Percentiles rank a stretch among this genome's conserved stretches.
Evolutionary conservation across 2,329 filamentous ascomycete species (phyloP).

Genomic region (Microdochium nivale): DNA sequence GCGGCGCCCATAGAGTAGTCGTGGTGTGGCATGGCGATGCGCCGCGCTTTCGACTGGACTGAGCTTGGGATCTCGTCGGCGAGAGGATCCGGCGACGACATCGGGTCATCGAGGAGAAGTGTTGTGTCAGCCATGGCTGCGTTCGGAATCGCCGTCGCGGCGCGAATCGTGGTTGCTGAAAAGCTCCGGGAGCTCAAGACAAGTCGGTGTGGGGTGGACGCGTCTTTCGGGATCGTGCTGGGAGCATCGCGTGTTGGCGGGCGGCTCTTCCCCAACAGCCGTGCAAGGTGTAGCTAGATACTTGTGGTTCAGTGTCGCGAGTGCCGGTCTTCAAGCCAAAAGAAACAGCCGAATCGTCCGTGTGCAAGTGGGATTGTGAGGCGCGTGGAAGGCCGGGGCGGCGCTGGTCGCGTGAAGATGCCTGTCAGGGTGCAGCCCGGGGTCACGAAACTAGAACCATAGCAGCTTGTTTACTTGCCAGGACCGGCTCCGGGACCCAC

Average conservation of each 20-base stretch:
- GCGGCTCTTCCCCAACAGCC: not conserved
- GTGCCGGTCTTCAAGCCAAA: too few species aligned
- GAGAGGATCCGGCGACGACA: constrained; percentile 25
- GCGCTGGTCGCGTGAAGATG: not conserved
- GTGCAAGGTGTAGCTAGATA: not conserved
- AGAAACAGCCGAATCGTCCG: too few species aligned
- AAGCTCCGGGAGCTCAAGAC: not conserved
- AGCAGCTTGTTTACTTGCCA: not conserved
- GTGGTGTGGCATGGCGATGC: constrained; percentile 12
- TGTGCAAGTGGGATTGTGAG: not conserved
- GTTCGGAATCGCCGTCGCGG: not conserved
- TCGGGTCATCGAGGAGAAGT: constrained; percentile 9
- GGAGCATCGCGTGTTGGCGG: not conserved
- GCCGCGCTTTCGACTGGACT: constrained; percentile 13
- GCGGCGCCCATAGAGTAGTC: constrained; percentile 29
- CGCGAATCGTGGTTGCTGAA: too few species aligned
- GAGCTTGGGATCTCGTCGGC: constrained; percentile 17
- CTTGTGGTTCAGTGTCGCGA: not conserved
- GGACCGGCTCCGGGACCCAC: not conserved
- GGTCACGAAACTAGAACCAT: not conserved
- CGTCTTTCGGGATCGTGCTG: not conserved
- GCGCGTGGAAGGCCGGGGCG: not conserved
- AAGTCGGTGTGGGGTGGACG: not conserved
- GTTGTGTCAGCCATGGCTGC: not conserved
- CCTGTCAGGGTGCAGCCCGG: not conserved